Evolutionary conservation across 352 stramenopile genomes (phyloP).

Genomic region (Pelagophyceae sp.): DNA sequence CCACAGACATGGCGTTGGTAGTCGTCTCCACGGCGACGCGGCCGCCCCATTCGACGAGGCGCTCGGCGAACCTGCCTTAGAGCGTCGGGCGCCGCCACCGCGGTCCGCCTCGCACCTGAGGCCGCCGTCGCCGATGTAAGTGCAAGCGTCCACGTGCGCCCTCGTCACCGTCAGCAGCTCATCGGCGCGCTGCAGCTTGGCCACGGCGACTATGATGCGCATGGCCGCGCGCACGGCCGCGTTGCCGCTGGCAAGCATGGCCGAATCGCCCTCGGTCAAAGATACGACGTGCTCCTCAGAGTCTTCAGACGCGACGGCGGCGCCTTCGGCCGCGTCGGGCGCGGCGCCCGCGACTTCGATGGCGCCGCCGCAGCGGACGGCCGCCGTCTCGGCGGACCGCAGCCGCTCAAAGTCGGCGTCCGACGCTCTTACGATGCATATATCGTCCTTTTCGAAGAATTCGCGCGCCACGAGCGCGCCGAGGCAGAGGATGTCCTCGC

Average conservation of each 20-base stretch:
- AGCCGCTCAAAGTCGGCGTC: too few species aligned
- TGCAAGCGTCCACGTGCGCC: slow-evolving; percentile 54
- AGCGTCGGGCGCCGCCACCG: too few species aligned
- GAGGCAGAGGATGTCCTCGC: slow-evolving; percentile 41
- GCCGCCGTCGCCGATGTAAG: slow-evolving; percentile 47
- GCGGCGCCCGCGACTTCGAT: not conserved
- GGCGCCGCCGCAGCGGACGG: not conserved
- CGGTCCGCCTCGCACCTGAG: too few species aligned
- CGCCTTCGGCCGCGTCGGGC: not conserved
- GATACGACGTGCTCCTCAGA: not conserved
- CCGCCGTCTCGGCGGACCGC: not conserved
- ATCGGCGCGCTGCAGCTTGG: not conserved
- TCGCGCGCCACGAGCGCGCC: slow-evolving; percentile 45
- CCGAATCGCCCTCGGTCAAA: not conserved
- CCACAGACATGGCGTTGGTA: slow-evolving; percentile 48
- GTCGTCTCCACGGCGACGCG: slow-evolving; percentile 47
- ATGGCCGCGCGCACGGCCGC: not conserved
- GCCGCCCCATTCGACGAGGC: slow-evolving; percentile 40
- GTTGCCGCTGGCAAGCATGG: not conserved
- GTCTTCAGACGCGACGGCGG: not conserved
- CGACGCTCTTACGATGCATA: slow-evolving; percentile 30
- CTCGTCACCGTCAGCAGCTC: not conserved
- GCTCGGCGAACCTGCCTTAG: slow-evolving; percentile 44
- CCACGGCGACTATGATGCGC: not conserved
- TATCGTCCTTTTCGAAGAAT: slow-evolving; percentile 36